Percentiles rank a stretch among this genome's conserved stretches.
Evolutionary conservation across 257 asterid genomes (phyloP).

Genomic region (Solanum bulbocastanum): DNA sequence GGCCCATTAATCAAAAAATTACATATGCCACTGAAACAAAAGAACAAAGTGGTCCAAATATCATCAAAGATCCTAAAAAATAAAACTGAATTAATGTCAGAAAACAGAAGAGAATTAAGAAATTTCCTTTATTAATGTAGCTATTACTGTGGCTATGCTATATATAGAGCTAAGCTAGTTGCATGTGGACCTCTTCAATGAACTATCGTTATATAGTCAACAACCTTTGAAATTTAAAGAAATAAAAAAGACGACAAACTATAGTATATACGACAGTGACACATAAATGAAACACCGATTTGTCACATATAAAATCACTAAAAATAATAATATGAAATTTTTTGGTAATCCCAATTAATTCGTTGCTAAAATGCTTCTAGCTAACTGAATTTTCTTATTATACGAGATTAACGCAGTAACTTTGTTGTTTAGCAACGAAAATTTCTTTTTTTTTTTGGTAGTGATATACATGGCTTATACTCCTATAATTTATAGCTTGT

Average conservation of each 20-base stretch:
- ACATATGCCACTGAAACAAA: slow-evolving; percentile 31
- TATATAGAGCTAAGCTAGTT: background rate
- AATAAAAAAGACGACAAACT: background rate
- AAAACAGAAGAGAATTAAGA: background rate
- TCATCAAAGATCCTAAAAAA: background rate
- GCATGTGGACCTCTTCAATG: background rate
- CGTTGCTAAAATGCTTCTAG: too few species aligned
- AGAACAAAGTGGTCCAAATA: slow-evolving; percentile 33
- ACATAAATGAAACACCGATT: background rate
- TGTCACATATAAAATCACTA: background rate
- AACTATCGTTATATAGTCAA: background rate
- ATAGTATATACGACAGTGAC: background rate
- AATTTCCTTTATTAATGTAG: background rate
- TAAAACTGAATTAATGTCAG: background rate
- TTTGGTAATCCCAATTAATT: too few species aligned
- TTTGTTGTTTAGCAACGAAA: background rate
- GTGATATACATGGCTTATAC: too few species aligned
- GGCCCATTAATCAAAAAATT: slow-evolving; percentile 14
- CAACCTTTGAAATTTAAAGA: background rate
- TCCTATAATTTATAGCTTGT: background rate
- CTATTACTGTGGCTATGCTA: background rate
- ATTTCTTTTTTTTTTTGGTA: too few species aligned
- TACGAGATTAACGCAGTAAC: too few species aligned
- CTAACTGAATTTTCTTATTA: too few species aligned
- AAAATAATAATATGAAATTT: too few species aligned